A percentile compares a stretch with the other conserved stretches of the same genome.
Evolutionary conservation across 2,329 filamentous ascomycete species (phyloP).

Genomic region (Helminthosporium solani): DNA sequence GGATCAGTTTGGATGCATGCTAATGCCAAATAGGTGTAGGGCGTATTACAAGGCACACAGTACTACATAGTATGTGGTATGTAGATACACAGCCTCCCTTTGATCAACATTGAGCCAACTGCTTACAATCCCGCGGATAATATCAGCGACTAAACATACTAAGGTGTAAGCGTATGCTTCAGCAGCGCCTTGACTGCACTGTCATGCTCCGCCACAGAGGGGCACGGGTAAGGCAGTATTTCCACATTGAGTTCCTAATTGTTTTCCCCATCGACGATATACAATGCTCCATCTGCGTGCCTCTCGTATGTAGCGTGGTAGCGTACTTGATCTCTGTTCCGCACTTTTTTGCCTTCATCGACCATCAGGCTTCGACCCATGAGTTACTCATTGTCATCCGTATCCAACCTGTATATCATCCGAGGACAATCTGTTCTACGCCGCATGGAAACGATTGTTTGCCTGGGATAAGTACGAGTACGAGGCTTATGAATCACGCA

Average conservation of each 20-base stretch:
- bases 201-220: neutral
- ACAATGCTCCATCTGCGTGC: neutral
- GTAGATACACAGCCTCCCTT: neutral
- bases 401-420: neutral
- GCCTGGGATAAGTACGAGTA: no score
- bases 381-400: neutral
- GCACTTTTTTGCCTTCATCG: neutral
- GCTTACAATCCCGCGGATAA: neutral
- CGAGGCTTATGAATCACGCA: no score
- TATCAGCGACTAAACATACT: neutral
- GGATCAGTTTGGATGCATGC: no score
- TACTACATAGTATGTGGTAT: no score
- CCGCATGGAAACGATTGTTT: no score
- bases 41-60: no score
- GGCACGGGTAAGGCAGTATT: neutral
- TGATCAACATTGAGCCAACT: neutral
- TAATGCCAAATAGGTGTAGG: no score
- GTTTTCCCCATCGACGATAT: neutral
- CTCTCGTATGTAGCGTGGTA: neutral
- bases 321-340: neutral
- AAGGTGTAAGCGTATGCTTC: neutral
- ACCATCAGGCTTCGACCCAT: neutral
- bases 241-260: neutral
- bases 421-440: neutral
- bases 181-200: neutral